phyloP scores from a whole-genome alignment of 2,329 filamentous ascomycete species.

The Clonostachys byssicola region DNA sequence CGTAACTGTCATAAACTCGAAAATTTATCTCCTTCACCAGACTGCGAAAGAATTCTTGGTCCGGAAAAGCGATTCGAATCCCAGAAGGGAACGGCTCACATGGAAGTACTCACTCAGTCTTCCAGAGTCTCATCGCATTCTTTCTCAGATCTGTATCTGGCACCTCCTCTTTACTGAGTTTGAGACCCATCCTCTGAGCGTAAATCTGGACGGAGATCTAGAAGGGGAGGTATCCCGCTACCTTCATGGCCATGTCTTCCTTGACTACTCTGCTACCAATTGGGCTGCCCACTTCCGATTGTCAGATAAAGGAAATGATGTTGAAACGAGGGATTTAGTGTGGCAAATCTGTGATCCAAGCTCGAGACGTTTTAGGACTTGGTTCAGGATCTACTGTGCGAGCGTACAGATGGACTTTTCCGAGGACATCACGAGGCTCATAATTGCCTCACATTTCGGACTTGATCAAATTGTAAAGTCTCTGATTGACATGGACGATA shows the following conservation, averaged over 20 bases:
- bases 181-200: background rate
- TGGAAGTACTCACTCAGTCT: background rate
- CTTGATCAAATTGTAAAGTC: background rate
- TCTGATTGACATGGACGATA: background rate
- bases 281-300: background rate
- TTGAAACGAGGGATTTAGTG: background rate
- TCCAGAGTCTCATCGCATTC: background rate
- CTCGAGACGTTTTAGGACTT: background rate
- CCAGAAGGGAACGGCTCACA: background rate
- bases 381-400: background rate
- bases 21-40: conserved; percentile 19
- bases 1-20: conserved; percentile 13
- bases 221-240: background rate
- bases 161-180: conserved; percentile 1
- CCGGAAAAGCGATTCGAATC: background rate
- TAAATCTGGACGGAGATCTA: too few relatives aligned
- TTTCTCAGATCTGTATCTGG: background rate
- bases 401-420: background rate
- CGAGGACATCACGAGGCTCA: background rate
- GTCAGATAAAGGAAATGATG: background rate
- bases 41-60: conserved; percentile 22
- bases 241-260: background rate
- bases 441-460: conserved; percentile 3
- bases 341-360: background rate
- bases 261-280: background rate